phyloP scores from a whole-genome alignment of 169 alveolate genomes.

The Cryptosporidium meleagridis region DNA sequence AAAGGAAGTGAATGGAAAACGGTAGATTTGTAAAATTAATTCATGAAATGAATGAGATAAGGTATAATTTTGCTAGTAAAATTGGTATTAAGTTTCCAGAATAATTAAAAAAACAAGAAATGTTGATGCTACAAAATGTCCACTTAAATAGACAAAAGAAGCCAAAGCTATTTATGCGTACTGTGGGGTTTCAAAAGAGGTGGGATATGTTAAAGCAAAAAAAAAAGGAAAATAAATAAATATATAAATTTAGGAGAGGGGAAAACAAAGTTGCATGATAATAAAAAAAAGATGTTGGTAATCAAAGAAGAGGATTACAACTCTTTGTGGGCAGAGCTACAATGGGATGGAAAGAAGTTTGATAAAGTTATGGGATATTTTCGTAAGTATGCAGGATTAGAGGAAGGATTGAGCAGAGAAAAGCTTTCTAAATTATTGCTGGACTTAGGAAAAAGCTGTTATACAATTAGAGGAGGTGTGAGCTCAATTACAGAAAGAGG shows the following conservation, averaged over 20 bases:
- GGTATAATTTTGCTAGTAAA: not conserved
- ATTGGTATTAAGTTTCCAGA: not conserved
- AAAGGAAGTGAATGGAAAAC: not conserved
- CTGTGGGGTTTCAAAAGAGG: slow-evolving; percentile 67
- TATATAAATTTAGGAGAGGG: not conserved
- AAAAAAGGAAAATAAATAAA: not conserved
- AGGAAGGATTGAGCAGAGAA: slow-evolving; percentile 55
- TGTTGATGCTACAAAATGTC: slow-evolving; percentile 8
- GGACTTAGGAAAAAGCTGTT: slow-evolving; percentile 69
- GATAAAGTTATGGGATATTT: slow-evolving; percentile 61
- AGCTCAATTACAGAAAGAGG: slow-evolving; percentile 59
- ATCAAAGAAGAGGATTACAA: slow-evolving; percentile 65
- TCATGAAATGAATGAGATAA: not conserved
- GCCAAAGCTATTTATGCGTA: slow-evolving; percentile 49
- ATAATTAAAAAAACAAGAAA: not conserved
- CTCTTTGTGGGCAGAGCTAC: slow-evolving; percentile 72
- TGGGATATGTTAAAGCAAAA: slow-evolving; percentile 8
- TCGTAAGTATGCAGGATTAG: slow-evolving; percentile 65
- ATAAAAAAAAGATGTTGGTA: slow-evolving; percentile 21
- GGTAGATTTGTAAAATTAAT: not conserved
- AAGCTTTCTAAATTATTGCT: slow-evolving; percentile 23
- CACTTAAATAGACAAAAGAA: slow-evolving; percentile 68
- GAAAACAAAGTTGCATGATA: not conserved
- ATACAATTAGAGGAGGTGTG: slow-evolving; percentile 66
- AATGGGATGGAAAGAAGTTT: slow-evolving; percentile 70